Conservation (phyloP, 306 rosid genomes). For the Neltuma alba region DNA sequence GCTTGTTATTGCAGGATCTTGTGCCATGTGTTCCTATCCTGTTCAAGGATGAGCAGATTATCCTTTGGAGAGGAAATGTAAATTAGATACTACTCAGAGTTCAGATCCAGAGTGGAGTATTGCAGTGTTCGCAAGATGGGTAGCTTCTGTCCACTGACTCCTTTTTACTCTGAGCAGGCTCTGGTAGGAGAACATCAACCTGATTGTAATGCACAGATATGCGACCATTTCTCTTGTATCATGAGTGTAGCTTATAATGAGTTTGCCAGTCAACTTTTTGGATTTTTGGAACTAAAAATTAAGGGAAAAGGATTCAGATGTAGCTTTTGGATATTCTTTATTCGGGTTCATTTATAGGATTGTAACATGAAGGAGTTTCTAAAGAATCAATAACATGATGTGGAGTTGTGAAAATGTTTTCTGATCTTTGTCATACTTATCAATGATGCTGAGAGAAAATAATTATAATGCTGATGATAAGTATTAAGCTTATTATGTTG, state of each 20-base stretch:
- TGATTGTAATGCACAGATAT: slow-evolving; percentile 11
- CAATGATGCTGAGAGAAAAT: neutral
- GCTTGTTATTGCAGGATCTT: slow-evolving; percentile 57
- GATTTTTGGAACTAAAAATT: neutral
- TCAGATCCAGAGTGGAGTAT: slow-evolving; percentile 32
- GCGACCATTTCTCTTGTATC: neutral
- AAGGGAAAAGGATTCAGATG: neutral
- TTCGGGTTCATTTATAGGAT: neutral
- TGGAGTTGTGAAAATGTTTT: neutral
- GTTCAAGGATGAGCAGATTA: slow-evolving; percentile 89
- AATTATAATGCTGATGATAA: neutral
- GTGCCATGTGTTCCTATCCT: slow-evolving; percentile 86
- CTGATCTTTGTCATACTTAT: neutral
- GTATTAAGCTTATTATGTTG: neutral
- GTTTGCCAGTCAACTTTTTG: slow-evolving; percentile 17
- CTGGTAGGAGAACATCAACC: neutral
- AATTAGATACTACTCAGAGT: slow-evolving; percentile 31
- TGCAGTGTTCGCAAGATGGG: neutral
- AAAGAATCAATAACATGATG: neutral
- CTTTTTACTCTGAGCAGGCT: neutral
- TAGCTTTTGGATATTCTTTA: neutral
- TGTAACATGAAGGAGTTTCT: neutral
- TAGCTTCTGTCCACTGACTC: neutral
- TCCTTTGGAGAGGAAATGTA: slow-evolving; percentile 83
- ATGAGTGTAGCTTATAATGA: neutral